Evolutionary conservation across 2,329 filamentous ascomycete species (phyloP), one percentile per base, ranked within the genome.

Genomic region (Colletotrichum tropicale): DNA sequence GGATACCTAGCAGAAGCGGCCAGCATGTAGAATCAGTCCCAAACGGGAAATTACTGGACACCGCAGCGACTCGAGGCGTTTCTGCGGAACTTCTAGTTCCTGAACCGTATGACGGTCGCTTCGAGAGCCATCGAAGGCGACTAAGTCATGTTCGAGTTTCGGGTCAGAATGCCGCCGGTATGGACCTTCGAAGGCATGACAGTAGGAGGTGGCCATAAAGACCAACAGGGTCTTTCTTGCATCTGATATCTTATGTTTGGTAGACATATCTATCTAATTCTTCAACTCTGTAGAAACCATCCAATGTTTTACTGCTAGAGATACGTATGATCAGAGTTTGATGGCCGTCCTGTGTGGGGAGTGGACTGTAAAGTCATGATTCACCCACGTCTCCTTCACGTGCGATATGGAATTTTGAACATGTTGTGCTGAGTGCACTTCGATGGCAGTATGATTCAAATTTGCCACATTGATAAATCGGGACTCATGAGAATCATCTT

Each of bases 61-160:
- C 10, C 2, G n/a, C n/a, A 52, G 43, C 43, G 3, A 21, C 43
- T 21, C 43, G 0, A 52, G 4, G 2, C n/a, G 6, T 21, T 52
- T 24, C n/a, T 52, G 4, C 10, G 43, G 43, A 2, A 3, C n/a
- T 21, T 13, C 10, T 13, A 3, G 4, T 0, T 0, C 43, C 10
- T 21, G 0, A 52, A 21, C n/a, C 10, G 2, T 21, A 52, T 0
- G n/a, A 2, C 0, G n/a, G 10, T 8, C 43, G 0, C 0, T 52
- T 52, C 2, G n/a, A 21, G n/a, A 3, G 43, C 10, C 43, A 0
- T 52, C n/a, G 1, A 2, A 52, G n/a, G 3, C 43, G 43, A 52
- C n/a, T 0, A 13, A 52, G 43, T 0, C n/a, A 52, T 13, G 10
- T 21, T 52, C 43, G 43, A 5, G 0, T 52, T 13, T 1, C 43